Base-by-base conservation (phyloP, 139 green algal species). In the Marvania coccoides region DNA sequence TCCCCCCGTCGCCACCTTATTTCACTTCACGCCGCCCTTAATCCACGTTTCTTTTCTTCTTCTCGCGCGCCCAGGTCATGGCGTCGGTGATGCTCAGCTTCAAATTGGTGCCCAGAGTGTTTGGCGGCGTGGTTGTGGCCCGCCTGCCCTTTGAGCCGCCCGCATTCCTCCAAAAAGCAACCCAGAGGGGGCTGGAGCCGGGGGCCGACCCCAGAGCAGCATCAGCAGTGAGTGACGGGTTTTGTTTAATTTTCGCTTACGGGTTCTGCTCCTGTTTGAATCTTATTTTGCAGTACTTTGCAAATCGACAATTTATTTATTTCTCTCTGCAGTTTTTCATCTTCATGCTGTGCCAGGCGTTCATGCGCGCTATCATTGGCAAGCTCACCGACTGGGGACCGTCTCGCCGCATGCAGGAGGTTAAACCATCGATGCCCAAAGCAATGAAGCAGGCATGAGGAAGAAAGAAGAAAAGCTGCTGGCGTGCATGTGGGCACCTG, bases 101-200 rank as follows among this genome's bases (percentile, higher is more conserved):
- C 40, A 63, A 64, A 23, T 3, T 71, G 4, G 24, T 79, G 7
- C 28, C 30, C 7, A 45, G 34, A 14, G 6, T 71, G 9, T 73
- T 65, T 48, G 42, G 66, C 3, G 39, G 19, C 28, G 51, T 10
- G 31, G n/a, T 36, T 3, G 28, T 38, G 39, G 66, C 23, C 10
- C 23, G 26, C 9, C 58, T 79, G 36, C 72, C 72, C 37, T 79
- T 79, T 63, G 58, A 74, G 45, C 72, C 72, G 29, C 72, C 65
- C 10, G 13, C 57, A 2, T 56, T 79, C 47, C 42, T 79, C 19
- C 65, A 61, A 2, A 79, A 79, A 34, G 24, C 33, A 15, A 65
- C 59, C 0, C 23, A 42, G 4, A 15, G 63, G 12, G 59, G 59
- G 37, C 19, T 66, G 10, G 35, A 58, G 7, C n/a, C 30, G 7